phyloP scores from a whole-genome alignment of 2,329 filamentous ascomycete species.

The Aspergillus versicolor region DNA sequence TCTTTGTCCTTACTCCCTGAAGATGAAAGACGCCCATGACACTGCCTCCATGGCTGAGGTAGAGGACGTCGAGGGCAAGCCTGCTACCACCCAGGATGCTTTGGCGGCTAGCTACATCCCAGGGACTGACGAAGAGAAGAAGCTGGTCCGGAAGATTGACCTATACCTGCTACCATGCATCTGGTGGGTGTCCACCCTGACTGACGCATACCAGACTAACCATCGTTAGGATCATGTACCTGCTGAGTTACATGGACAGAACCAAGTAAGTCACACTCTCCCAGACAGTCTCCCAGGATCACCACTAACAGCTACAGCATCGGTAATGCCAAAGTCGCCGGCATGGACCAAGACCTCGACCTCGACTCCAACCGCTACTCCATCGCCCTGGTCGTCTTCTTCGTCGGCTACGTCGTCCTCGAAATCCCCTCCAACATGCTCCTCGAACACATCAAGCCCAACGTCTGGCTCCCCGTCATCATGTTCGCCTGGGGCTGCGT shows the following conservation, averaged over 20 bases:
- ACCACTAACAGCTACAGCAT: background rate
- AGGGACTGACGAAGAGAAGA: constrained; percentile 1
- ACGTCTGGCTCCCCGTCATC: background rate
- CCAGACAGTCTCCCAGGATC: background rate
- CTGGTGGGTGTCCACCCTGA: background rate
- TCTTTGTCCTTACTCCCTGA: background rate
- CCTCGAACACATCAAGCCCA: background rate
- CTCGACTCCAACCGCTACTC: background rate
- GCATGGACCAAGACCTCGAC: background rate
- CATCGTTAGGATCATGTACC: background rate
- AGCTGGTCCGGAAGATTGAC: constrained; percentile 3
- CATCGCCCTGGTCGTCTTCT: constrained; percentile 1
- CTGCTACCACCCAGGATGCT: background rate
- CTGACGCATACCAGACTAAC: background rate
- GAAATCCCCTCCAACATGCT: constrained; percentile 3
- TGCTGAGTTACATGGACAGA: constrained; percentile 1
- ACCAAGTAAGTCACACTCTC: background rate
- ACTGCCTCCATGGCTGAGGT: background rate
- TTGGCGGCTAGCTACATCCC: background rate
- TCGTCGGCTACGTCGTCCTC: constrained; percentile 1
- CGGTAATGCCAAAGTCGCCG: constrained; percentile 1
- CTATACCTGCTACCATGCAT: background rate
- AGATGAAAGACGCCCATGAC: background rate
- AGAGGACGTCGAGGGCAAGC: background rate
- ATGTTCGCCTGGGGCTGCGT: constrained; percentile 3